Evolutionary conservation across 106 monocot species (phyloP).

Genomic region (Allium sativum): DNA sequence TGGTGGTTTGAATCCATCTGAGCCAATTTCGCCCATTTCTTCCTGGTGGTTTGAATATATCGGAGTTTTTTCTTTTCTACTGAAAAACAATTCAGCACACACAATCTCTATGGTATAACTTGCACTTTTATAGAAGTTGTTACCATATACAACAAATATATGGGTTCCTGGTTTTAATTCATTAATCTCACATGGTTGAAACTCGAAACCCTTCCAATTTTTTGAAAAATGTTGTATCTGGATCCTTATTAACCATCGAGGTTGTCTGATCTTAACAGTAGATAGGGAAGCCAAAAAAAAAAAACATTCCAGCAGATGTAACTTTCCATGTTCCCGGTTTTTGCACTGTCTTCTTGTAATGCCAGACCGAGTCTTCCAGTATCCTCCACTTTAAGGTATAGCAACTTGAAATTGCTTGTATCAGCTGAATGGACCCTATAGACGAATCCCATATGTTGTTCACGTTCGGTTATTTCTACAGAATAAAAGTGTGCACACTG

Average conservation of each 20-base stretch:
- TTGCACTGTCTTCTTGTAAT: conserved; percentile 90
- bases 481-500: conserved; percentile 96
- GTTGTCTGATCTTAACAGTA: conserved; percentile 68
- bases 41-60: no score
- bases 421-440: conserved; percentile 85
- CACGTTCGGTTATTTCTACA: conserved; percentile 69
- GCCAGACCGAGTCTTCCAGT: conserved; percentile 85
- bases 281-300: conserved; percentile 85
- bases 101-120: conserved; percentile 79
- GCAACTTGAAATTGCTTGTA: conserved; percentile 95
- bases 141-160: conserved; percentile 90
- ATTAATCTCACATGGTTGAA: conserved; percentile 94
- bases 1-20: no score
- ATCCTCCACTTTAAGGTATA: conserved; percentile 89
- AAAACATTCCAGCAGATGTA: conserved; percentile 94
- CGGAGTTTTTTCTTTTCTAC: conserved; percentile 68
- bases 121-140: conserved; percentile 88
- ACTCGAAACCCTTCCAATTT: conserved; percentile 97
- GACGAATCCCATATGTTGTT: conserved; percentile 64
- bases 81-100: conserved; percentile 64
- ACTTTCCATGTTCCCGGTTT: conserved; percentile 83
- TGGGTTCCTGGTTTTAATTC: conserved; percentile 93
- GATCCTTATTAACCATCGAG: conserved; percentile 71
- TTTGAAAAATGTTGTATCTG: conserved; percentile 79
- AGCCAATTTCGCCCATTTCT: no score